Evolutionary conservation across 2,329 filamentous ascomycete genomes (phyloP).

Genomic region (Colletotrichum viniferum): DNA sequence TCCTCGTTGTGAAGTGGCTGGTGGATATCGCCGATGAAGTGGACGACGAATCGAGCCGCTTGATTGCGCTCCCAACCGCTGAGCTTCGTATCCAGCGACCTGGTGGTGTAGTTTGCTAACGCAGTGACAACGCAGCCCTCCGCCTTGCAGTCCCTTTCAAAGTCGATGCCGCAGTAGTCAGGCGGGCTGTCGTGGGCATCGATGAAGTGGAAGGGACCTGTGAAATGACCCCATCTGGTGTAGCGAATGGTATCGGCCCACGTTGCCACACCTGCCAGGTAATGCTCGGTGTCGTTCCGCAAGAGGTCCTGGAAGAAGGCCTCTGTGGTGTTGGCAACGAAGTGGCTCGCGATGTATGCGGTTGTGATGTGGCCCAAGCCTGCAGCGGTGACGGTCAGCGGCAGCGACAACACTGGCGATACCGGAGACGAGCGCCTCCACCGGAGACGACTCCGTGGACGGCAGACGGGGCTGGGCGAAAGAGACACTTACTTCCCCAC

Average conservation of each 20-base stretch:
- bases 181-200: slow-evolving; percentile 70
- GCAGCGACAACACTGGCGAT: neutral
- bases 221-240: slow-evolving; percentile 66
- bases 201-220: slow-evolving; percentile 70
- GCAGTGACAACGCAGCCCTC: slow-evolving; percentile 67
- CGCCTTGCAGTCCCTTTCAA: slow-evolving; percentile 64
- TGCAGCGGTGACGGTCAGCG: slow-evolving; percentile 28
- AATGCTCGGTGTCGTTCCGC: slow-evolving; percentile 56
- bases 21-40: slow-evolving; percentile 75
- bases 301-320: slow-evolving; percentile 63
- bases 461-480: neutral
- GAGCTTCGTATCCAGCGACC: slow-evolving; percentile 52
- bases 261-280: slow-evolving; percentile 66
- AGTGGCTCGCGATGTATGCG: slow-evolving; percentile 65
- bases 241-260: slow-evolving; percentile 73
- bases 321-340: slow-evolving; percentile 61
- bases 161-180: slow-evolving; percentile 58
- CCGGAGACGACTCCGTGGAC: neutral
- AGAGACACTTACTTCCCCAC: slow-evolving; percentile 44
- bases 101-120: slow-evolving; percentile 64
- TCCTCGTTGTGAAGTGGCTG: slow-evolving; percentile 72
- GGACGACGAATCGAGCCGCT: slow-evolving; percentile 69
- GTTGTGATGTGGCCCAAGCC: slow-evolving; percentile 70
- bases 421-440: neutral
- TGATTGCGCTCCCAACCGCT: slow-evolving; percentile 53